Evolutionary conservation across 768 basidiomycete species (phyloP).

Genomic region (Leccinum imitatum): DNA sequence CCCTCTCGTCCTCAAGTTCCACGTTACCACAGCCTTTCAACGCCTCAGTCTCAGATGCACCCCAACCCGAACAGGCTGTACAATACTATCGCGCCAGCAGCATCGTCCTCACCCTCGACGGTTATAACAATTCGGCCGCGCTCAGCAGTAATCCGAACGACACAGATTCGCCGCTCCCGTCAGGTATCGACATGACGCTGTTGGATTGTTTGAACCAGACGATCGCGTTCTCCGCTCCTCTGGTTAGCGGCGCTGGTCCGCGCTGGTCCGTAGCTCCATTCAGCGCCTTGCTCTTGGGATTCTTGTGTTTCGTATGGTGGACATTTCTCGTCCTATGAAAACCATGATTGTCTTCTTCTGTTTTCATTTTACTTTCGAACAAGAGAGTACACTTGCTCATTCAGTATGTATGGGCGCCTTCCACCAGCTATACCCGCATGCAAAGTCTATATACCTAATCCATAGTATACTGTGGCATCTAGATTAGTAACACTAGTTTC

Average conservation of each 20-base stretch:
- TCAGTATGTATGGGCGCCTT: neutral
- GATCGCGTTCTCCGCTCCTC: constrained; percentile 56
- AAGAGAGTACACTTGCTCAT: neutral
- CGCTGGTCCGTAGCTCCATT: constrained; percentile 11
- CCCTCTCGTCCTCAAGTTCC: constrained; percentile 33
- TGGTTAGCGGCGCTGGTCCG: constrained; percentile 42
- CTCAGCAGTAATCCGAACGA: constrained; percentile 39
- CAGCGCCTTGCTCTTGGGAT: constrained; percentile 7
- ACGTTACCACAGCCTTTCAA: constrained; percentile 35
- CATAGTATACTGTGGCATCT: neutral
- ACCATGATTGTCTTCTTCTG: neutral
- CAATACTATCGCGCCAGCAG: constrained; percentile 72
- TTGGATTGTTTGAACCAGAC: constrained; percentile 62
- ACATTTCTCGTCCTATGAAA: neutral
- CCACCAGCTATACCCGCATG: neutral
- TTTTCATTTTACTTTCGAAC: neutral
- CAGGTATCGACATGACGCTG: constrained; percentile 47
- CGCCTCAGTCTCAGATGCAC: constrained; percentile 24
- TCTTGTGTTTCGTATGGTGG: constrained; percentile 23
- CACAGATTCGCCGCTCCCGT: constrained; percentile 51
- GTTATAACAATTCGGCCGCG: constrained; percentile 63
- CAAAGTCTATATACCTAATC: neutral
- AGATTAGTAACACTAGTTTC: neutral
- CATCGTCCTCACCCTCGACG: constrained; percentile 59
- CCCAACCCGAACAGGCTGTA: constrained; percentile 53